Percentiles rank a stretch among this genome's conserved stretches.
Conservation (phyloP, 225 moss, liverwort and hornwort genomes). For the Sphagnum contortum region DNA sequence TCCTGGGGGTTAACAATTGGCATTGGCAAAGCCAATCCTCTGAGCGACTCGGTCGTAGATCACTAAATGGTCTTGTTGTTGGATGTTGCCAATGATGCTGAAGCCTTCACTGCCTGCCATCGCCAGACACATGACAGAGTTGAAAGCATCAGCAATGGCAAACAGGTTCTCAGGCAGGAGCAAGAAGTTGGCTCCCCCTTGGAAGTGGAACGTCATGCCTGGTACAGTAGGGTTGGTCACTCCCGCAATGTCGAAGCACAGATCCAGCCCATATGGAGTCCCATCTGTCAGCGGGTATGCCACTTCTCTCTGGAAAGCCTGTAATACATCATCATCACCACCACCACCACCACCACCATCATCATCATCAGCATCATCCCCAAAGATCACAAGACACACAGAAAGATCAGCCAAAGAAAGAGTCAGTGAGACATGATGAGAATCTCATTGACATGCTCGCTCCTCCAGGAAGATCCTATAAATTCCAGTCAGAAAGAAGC, state of each 20-base stretch:
- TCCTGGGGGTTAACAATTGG: conserved; percentile 5
- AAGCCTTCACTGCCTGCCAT: conserved; percentile 48
- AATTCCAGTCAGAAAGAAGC: not conserved
- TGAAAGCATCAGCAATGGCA: conserved; percentile 51
- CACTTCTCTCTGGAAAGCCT: conserved; percentile 37
- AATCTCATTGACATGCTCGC: not conserved
- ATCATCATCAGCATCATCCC: not conserved
- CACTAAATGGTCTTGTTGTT: conserved; percentile 74
- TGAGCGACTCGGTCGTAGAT: conserved; percentile 23
- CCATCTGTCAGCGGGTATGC: conserved; percentile 43
- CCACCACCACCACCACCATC: not conserved
- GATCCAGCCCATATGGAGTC: conserved; percentile 48
- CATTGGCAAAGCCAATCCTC: conserved; percentile 6
- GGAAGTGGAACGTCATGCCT: conserved; percentile 59
- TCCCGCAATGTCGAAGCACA: conserved; percentile 65
- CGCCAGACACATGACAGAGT: conserved; percentile 60
- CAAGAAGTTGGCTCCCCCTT: conserved; percentile 40
- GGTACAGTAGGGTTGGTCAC: conserved; percentile 52
- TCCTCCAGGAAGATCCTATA: not conserved
- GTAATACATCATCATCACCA: not conserved
- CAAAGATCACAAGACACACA: not conserved
- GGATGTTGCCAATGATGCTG: conserved; percentile 75
- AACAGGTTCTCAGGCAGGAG: conserved; percentile 61
- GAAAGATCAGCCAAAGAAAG: too few species aligned
- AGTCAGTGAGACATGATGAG: too few species aligned